Percentiles rank a stretch among this genome's conserved stretches.
Conservation (phyloP, 768 basidiomycete genomes). For the Mrakia frigida region DNA sequence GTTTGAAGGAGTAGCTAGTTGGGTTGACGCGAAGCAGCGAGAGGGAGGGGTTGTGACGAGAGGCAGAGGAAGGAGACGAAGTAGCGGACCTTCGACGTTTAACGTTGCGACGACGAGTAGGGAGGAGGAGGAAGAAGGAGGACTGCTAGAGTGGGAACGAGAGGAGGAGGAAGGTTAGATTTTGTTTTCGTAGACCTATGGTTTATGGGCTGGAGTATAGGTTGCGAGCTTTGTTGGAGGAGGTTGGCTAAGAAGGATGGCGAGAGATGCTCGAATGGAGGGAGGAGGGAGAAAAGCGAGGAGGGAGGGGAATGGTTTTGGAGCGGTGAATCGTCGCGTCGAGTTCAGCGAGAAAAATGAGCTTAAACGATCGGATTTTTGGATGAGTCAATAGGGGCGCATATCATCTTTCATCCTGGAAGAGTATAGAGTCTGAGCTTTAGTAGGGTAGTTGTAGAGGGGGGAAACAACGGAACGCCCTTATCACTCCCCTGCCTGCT, state of each 20-base stretch:
- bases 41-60: background rate
- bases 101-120: background rate
- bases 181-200: too few species aligned
- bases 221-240: background rate
- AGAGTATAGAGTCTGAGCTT: too few species aligned
- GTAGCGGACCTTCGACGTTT: background rate
- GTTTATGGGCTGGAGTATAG: background rate
- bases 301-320: too few species aligned
- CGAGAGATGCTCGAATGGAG: too few species aligned
- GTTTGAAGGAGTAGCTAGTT: slow-evolving; percentile 11
- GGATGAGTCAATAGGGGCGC: too few species aligned
- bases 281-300: background rate
- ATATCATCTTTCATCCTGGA: too few species aligned
- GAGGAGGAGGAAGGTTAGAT: background rate
- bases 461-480: too few species aligned
- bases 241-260: background rate
- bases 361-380: too few species aligned
- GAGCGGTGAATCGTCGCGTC: too few species aligned
- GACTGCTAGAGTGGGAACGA: background rate
- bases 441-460: too few species aligned
- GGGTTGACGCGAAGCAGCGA: background rate
- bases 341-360: too few species aligned
- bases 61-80: background rate
- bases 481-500: too few species aligned
- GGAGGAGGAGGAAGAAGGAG: slow-evolving; percentile 2